A percentile compares a stretch with the other conserved stretches of the same genome.
Conservation (phyloP, 352 stramenopile species). For the Pythium periplocum region DNA sequence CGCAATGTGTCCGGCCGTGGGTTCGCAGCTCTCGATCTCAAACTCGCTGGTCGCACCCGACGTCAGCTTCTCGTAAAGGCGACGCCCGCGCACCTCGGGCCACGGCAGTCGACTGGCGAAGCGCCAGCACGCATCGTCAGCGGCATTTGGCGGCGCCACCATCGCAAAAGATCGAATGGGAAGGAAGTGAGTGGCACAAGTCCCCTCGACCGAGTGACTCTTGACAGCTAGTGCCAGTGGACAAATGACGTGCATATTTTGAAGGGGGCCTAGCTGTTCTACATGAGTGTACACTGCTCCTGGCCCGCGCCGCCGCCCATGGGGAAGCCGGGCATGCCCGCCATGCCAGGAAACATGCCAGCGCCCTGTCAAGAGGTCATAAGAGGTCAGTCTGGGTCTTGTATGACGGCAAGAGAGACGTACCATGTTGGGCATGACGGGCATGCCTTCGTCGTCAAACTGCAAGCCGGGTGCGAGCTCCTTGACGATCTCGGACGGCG, state of each 20-base stretch:
- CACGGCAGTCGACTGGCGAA: constrained; percentile 35
- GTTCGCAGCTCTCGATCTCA: constrained; percentile 50
- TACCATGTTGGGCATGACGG: constrained; percentile 94
- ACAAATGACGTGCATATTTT: constrained; percentile 1
- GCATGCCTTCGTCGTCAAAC: constrained; percentile 95
- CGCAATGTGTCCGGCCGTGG: constrained; percentile 48
- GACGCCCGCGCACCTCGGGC: constrained; percentile 39
- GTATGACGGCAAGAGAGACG: neutral
- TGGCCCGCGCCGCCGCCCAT: constrained; percentile 48
- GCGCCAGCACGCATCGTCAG: constrained; percentile 11
- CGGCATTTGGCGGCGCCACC: neutral
- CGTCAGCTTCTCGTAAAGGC: constrained; percentile 23
- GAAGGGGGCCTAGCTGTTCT: constrained; percentile 1
- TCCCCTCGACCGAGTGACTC: neutral
- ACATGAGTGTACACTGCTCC: constrained; percentile 79
- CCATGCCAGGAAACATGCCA: constrained; percentile 80
- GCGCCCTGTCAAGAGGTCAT: constrained; percentile 28
- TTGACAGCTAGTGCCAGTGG: neutral
- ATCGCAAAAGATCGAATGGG: neutral
- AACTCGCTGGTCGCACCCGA: constrained; percentile 14
- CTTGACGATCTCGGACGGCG: constrained; percentile 97
- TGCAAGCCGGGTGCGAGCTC: constrained; percentile 97
- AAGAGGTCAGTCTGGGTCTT: neutral
- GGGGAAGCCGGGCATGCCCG: constrained; percentile 71
- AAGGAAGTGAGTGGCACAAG: neutral